A percentile compares a stretch with the other conserved stretches of the same genome.
Evolutionary conservation across 352 stramenopile genomes (phyloP).

Genomic region (Pythium rishiriense): DNA sequence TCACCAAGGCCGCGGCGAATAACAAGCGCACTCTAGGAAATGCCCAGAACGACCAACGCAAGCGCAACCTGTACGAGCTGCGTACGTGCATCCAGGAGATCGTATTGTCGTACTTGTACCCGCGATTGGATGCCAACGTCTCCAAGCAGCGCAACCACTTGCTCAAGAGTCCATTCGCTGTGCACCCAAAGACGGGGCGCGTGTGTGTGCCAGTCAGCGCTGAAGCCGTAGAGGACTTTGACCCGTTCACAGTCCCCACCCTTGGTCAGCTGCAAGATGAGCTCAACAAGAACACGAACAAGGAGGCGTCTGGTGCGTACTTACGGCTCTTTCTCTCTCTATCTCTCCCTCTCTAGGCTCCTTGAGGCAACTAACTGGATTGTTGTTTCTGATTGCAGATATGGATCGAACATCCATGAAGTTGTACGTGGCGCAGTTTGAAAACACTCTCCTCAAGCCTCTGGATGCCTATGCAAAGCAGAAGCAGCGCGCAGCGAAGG

Average conservation of each 20-base stretch:
- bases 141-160: slow-evolving; percentile 99
- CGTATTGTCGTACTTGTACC: slow-evolving; percentile 97
- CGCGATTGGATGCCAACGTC: slow-evolving; percentile 99
- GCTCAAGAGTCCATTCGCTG: slow-evolving; percentile 98
- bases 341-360: too few relatives aligned
- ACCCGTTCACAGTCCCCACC: slow-evolving; percentile 87
- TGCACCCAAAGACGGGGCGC: slow-evolving; percentile 97
- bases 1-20: slow-evolving; percentile 52
- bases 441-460: slow-evolving; percentile 71
- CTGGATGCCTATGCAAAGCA: slow-evolving; percentile 58
- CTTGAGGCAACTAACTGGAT: too few relatives aligned
- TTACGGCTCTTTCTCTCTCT: neutral
- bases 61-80: slow-evolving; percentile 67
- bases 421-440: slow-evolving; percentile 73
- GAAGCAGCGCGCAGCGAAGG: slow-evolving; percentile 69
- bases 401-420: slow-evolving; percentile 66
- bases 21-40: slow-evolving; percentile 40
- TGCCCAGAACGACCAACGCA: slow-evolving; percentile 50
- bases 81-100: slow-evolving; percentile 94
- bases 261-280: slow-evolving; percentile 81
- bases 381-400: slow-evolving; percentile 19
- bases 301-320: slow-evolving; percentile 28
- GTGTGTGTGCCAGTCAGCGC: slow-evolving; percentile 97
- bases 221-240: slow-evolving; percentile 79
- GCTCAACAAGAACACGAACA: slow-evolving; percentile 59